phyloP scores from a whole-genome alignment of 106 monocot genomes.

The Xerophyta viscosa region DNA sequence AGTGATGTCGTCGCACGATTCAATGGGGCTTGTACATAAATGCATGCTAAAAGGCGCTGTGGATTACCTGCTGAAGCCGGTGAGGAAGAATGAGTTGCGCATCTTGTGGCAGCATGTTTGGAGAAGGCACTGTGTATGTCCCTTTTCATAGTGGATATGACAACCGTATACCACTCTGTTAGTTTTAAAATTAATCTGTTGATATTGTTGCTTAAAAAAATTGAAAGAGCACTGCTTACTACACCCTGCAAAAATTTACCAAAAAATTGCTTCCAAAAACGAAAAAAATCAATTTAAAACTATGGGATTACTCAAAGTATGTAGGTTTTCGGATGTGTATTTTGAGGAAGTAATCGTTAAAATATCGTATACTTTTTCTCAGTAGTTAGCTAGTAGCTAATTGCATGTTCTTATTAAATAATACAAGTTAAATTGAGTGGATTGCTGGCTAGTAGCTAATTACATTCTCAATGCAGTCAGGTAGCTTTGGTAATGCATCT shows the following conservation, averaged over 20 bases:
- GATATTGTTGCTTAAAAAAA: too few species aligned
- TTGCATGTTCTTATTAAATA: background rate
- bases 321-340: too few species aligned
- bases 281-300: too few species aligned
- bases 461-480: conserved; percentile 41
- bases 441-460: background rate
- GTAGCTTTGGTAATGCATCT: conserved; percentile 32
- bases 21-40: background rate
- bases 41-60: conserved; percentile 11
- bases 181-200: too few species aligned
- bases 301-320: too few species aligned
- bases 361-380: too few species aligned
- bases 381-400: too few species aligned
- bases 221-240: too few species aligned
- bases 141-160: too few species aligned
- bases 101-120: conserved; percentile 98
- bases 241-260: too few species aligned
- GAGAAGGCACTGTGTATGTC: conserved; percentile 83
- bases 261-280: too few species aligned
- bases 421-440: background rate
- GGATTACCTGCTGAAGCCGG: conserved; percentile 12
- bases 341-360: background rate
- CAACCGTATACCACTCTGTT: too few species aligned
- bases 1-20: conserved; percentile 7
- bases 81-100: conserved; percentile 81